phyloP scores from a whole-genome alignment of 1,284 basidiomycete species.

The Butyriboletus pseudospeciosus region DNA sequence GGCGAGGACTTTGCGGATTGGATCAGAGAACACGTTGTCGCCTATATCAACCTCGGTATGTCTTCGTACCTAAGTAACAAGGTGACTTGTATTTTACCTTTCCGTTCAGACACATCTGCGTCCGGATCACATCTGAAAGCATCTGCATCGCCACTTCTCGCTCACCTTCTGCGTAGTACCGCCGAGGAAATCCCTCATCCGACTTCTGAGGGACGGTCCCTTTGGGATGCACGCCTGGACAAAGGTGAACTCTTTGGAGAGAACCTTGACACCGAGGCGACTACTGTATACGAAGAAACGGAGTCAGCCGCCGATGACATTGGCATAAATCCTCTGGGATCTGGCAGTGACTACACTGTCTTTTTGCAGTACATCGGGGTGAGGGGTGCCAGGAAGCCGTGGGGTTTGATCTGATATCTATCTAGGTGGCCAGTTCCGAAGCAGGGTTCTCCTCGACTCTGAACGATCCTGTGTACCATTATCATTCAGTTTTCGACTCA shows the following conservation, averaged over 20 bases:
- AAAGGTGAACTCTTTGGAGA: constrained; percentile 39
- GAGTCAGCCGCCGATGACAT: constrained; percentile 21
- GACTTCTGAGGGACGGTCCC: constrained; percentile 33
- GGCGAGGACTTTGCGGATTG: constrained; percentile 78
- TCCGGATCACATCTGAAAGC: constrained; percentile 56
- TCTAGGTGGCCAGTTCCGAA: constrained; percentile 50
- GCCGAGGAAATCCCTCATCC: constrained; percentile 61
- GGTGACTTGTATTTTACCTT: constrained; percentile 4
- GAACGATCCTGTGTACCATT: constrained; percentile 68
- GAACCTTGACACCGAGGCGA: constrained; percentile 30
- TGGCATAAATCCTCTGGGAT: constrained; percentile 44
- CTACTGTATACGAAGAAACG: constrained; percentile 23
- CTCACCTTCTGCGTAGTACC: constrained; percentile 56
- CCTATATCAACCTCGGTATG: constrained; percentile 72
- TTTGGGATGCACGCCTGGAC: constrained; percentile 52
- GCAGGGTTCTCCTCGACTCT: constrained; percentile 47
- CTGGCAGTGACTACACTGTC: constrained; percentile 73
- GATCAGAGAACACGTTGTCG: constrained; percentile 64
- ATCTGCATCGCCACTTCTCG: constrained; percentile 62
- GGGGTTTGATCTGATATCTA: constrained; percentile 9
- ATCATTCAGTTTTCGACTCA: constrained; percentile 74
- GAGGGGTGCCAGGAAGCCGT: constrained; percentile 10
- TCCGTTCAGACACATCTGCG: constrained; percentile 52
- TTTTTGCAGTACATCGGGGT: constrained; percentile 58
- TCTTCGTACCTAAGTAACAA: background rate